Base-by-base conservation (phyloP, 2,329 filamentous ascomycete species). In the Waltergamsia citrina region DNA sequence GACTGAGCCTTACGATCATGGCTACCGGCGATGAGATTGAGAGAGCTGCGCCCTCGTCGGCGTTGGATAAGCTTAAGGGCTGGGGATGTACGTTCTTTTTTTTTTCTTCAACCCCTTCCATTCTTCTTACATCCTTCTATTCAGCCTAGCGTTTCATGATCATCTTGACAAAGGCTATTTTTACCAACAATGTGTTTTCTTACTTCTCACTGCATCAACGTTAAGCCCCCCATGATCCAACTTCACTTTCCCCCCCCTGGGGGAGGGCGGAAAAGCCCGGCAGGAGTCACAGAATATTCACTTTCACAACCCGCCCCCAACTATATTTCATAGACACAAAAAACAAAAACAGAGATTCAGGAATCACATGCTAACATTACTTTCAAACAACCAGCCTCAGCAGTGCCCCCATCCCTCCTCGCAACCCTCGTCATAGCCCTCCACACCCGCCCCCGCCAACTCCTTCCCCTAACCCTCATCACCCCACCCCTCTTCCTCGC, bases 351-450 rank as follows among this genome's bases (percentile, higher is more conserved):
- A 34, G 31, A 23, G 15, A 23, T 16, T 17, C 11, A 14, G n/a
- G n/a, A n/a, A n/a, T n/a, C n/a, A n/a, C n/a, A n/a, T n/a, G n/a
- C n/a, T n/a, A n/a, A n/a, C n/a, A n/a, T n/a, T n/a, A n/a, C n/a
- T n/a, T n/a, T n/a, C n/a, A n/a, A n/a, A n/a, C n/a, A n/a, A n/a
- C n/a, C 43, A 77, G 73, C 64, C 35, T 68, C 64, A 29, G 65
- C 71, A 32, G 52, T 78, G 23, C 66, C 73, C 2, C 62, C 71
- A 10, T 67, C 70, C 37, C 63, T 67, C 29, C 62, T 77, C 16
- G 71, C 69, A 26, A 74, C 71, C 29, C 62, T 77, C 26, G 60
- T 75, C 38, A 64, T 68, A 9, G 62, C 71, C 23, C 65, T 75
- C 12, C 73, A 77, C 59, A 60, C 59, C 29, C 68, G 69, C 3